Evolutionary conservation across 1,284 basidiomycete species (phyloP).

Genomic region (Kwoniella shivajii): DNA sequence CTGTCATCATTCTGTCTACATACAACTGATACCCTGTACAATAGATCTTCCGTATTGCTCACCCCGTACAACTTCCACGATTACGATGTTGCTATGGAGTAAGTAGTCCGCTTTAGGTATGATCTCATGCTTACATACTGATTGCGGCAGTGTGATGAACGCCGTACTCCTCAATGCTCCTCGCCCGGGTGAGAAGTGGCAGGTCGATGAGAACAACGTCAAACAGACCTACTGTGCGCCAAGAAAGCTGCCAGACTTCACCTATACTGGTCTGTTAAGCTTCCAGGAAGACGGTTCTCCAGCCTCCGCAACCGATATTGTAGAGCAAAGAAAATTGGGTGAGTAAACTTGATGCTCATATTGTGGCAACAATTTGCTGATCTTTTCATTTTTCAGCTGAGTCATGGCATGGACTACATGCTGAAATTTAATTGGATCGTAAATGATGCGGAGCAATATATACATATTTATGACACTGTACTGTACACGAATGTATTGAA

Average conservation of each 20-base stretch:
- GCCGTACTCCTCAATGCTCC: slow-evolving; percentile 54
- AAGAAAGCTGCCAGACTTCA: slow-evolving; percentile 54
- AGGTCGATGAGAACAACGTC: slow-evolving; percentile 60
- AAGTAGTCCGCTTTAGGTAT: neutral
- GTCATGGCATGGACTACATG: slow-evolving; percentile 11
- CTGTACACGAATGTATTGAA: neutral
- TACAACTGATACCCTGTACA: slow-evolving; percentile 17
- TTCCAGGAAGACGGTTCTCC: slow-evolving; percentile 20
- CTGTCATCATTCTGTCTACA: neutral
- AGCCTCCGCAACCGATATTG: neutral
- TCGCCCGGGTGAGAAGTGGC: slow-evolving; percentile 55
- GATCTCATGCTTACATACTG: neutral
- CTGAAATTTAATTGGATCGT: slow-evolving; percentile 7
- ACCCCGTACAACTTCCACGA: slow-evolving; percentile 69
- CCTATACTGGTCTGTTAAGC: slow-evolving; percentile 17
- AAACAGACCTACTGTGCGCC: slow-evolving; percentile 59
- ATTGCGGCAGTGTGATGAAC: slow-evolving; percentile 14
- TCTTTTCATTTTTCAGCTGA: neutral
- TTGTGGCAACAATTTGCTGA: neutral
- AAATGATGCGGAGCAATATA: no score
- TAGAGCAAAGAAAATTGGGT: slow-evolving; percentile 11
- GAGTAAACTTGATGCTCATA: neutral
- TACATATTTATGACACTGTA: no score
- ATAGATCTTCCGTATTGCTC: slow-evolving; percentile 60
- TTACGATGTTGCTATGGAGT: slow-evolving; percentile 61